phyloP scores from a whole-genome alignment of 306 rosid genomes.

The Quercus mongolica region DNA sequence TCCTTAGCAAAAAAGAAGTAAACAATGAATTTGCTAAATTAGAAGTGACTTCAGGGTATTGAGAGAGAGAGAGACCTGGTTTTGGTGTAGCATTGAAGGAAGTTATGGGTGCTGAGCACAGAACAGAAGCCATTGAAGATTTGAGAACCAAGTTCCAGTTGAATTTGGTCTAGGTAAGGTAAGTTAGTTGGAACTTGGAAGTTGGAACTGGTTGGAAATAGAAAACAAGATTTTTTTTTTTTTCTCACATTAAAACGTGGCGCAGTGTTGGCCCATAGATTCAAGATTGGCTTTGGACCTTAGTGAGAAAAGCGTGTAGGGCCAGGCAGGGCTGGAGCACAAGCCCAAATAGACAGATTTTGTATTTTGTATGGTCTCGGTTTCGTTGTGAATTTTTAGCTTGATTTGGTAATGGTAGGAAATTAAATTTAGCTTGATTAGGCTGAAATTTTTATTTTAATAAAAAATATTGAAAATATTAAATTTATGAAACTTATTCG shows the following conservation, averaged over 20 bases:
- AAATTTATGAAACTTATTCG: too few species aligned
- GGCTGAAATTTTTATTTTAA: too few species aligned
- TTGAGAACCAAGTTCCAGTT: background rate
- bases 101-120: conserved; percentile 27
- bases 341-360: background rate
- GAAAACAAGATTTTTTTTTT: background rate
- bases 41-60: background rate
- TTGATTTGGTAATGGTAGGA: too few species aligned
- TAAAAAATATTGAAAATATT: too few species aligned
- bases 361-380: too few species aligned
- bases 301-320: background rate
- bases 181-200: too few species aligned
- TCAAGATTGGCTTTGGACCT: background rate
- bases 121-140: conserved; percentile 43
- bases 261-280: background rate
- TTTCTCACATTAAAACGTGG: background rate
- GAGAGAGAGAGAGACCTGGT: conserved; percentile 37
- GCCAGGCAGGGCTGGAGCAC: background rate
- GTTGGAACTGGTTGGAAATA: background rate
- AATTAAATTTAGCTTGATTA: too few species aligned
- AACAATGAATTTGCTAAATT: background rate
- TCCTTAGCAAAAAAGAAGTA: background rate
- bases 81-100: conserved; percentile 26
- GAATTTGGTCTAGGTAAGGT: too few species aligned
- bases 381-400: too few species aligned